These are phyloP conservation scores for Tylopilus vinaceipallidus DNA, from an alignment of 768 basidiomycete species.

Conservation along the genomic window DNA sequence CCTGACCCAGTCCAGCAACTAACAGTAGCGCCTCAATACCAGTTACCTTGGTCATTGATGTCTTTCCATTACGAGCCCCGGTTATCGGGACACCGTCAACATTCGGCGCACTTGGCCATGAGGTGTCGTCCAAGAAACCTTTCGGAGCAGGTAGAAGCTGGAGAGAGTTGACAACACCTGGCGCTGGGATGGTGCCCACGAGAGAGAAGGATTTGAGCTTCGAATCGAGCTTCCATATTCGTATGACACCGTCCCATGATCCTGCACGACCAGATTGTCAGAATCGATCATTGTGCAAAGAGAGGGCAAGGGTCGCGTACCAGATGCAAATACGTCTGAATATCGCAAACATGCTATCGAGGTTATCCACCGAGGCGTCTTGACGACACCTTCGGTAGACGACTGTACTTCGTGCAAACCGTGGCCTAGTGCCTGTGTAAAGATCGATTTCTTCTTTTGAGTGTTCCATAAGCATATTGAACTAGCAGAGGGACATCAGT, in stretches of 20 bases:
- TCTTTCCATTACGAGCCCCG: conserved; percentile 1
- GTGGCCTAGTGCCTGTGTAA: conserved; percentile 83
- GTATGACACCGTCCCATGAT: conserved; percentile 89
- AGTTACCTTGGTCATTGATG: conserved; percentile 27
- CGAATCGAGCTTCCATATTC: conserved; percentile 86
- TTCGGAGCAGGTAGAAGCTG: conserved; percentile 65
- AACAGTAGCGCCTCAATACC: conserved; percentile 49
- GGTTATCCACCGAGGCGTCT: conserved; percentile 89
- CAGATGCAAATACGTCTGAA: conserved; percentile 88
- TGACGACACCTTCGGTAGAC: conserved; percentile 70
- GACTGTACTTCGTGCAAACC: conserved; percentile 73
- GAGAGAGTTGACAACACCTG: conserved; percentile 87
- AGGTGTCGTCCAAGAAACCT: conserved; percentile 40
- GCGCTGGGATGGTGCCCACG: conserved; percentile 59
- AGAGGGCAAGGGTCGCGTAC: conserved; percentile 39
- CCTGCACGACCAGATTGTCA: conserved; percentile 44
- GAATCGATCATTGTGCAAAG: not conserved
- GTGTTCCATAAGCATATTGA: conserved; percentile 93
- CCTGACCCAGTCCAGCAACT: conserved; percentile 81
- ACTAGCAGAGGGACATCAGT: conserved; percentile 27
- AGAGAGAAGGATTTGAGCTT: conserved; percentile 76
- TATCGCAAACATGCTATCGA: conserved; percentile 79
- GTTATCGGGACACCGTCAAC: not conserved
- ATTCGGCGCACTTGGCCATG: conserved; percentile 33
- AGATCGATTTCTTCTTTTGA: conserved; percentile 92